These are phyloP conservation scores for Moricandia arvensis DNA, from an alignment of 345 rosid genomes.

Conservation along the genomic window DNA sequence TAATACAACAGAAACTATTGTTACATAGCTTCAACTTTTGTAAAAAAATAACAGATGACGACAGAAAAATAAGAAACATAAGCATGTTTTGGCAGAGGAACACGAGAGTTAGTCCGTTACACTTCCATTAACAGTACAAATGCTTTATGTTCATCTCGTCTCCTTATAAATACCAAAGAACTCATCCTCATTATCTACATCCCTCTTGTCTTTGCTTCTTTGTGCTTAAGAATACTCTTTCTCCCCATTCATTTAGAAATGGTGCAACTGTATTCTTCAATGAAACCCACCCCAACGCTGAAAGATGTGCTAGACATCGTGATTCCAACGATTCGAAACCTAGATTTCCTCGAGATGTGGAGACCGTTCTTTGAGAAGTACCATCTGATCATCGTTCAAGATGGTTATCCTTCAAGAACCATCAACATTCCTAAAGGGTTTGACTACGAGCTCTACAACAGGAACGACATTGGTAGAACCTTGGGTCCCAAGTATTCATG, in stretches of 20 bases:
- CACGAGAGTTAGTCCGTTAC: not conserved
- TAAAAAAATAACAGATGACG: too few species aligned
- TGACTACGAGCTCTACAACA: constrained; percentile 35
- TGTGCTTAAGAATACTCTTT: not conserved
- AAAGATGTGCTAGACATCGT: constrained; percentile 37
- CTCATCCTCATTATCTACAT: not conserved
- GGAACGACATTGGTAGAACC: constrained; percentile 33
- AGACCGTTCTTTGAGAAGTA: constrained; percentile 29
- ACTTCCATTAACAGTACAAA: not conserved
- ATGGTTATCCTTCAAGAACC: constrained; percentile 34
- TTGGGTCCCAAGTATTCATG: constrained; percentile 52
- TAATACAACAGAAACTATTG: too few species aligned
- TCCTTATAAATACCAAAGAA: constrained; percentile 17
- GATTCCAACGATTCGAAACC: constrained; percentile 36
- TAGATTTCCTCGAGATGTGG: constrained; percentile 38
- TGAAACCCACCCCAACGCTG: constrained; percentile 29
- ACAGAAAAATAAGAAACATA: constrained; percentile 1
- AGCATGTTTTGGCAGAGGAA: constrained; percentile 18
- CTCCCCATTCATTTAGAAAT: constrained; percentile 5
- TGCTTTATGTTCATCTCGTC: not conserved
- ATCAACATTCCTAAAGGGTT: constrained; percentile 31
- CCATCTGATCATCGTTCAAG: constrained; percentile 37
- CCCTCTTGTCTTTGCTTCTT: constrained; percentile 7
- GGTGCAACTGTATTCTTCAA: constrained; percentile 26
- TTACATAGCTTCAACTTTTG: too few species aligned